Base-by-base conservation (phyloP, 805 yeast species). In the Wickerhamomyces alni region DNA sequence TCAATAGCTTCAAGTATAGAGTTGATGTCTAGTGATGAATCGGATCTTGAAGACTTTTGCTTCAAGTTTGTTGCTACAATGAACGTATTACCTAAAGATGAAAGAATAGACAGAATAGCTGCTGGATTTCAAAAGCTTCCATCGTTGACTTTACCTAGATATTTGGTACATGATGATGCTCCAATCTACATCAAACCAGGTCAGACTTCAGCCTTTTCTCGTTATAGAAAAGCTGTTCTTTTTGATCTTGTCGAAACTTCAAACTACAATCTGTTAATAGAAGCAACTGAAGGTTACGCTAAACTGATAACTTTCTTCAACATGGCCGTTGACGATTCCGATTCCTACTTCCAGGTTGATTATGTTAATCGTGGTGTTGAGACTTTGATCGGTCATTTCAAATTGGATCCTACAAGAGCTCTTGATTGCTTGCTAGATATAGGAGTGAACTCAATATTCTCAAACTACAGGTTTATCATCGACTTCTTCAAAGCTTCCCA, bases 211-310 rank as follows among this genome's bases (percentile, higher is more conserved):
- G 17, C 24, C 6, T 19, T 9, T 28, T 15, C 18, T 7, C 31
- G 31, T 28, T 28, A 15, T 16, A 28, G 31, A 28, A 28, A 28
- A 16, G 31, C 31, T 1, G 27, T 36, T 5, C 26, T 37, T 17
- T 32, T 39, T 8, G 32, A 36, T 5, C 17, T 44, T 16, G 40
- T 51, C 1, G 45, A 48, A 29, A 71, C 77, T 43, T 69, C 69
- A 52, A 76, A 80, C 46, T 87, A 67, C 62, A 82, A 84, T 42
- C 63, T 87, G 15, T 51, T 86, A 8, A 75, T 78, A 36, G 96
- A 89, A 57, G 83, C 83, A 44, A 65, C 78, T 18, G 87, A 82
- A 53, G 97, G 96, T 1, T 88, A 76, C 59, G 60, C 94, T 11
- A 80, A 77, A 48, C 62, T 85, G 25, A 57, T 78, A 1, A 69